These are phyloP conservation scores for Leccinum colubrinum DNA, from an alignment of 1,284 basidiomycete species.

Conservation along the genomic window DNA sequence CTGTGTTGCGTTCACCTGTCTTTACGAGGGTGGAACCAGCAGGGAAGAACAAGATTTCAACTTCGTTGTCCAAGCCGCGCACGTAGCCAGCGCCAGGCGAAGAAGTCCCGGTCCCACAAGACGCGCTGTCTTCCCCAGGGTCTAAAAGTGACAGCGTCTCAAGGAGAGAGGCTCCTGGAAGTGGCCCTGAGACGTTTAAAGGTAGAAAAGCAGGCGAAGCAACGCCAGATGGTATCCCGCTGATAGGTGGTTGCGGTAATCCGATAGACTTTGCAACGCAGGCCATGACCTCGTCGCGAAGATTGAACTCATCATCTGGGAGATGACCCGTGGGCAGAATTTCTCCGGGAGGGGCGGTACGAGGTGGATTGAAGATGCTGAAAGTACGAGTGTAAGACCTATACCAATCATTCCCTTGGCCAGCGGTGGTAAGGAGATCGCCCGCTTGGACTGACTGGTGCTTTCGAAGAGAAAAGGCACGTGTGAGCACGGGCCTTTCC, in stretches of 20 bases:
- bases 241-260: conserved; percentile 81
- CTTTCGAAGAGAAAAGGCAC: conserved; percentile 31
- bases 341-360: conserved; percentile 31
- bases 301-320: conserved; percentile 70
- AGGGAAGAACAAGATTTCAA: conserved; percentile 93
- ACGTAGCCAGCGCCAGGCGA: conserved; percentile 61
- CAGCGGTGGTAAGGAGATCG: conserved; percentile 58
- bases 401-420: conserved; percentile 43
- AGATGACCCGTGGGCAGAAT: conserved; percentile 29
- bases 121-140: conserved; percentile 57
- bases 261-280: conserved; percentile 98
- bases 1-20: conserved; percentile 88
- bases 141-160: conserved; percentile 85
- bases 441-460: conserved; percentile 64
- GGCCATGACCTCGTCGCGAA: conserved; percentile 93
- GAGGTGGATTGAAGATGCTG: conserved; percentile 54
- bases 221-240: conserved; percentile 60
- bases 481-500: conserved; percentile 8
- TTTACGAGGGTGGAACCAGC: conserved; percentile 86
- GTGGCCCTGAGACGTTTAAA: conserved; percentile 46
- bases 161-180: conserved; percentile 66
- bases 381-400: conserved; percentile 47
- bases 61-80: conserved; percentile 88
- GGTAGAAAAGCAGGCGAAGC: conserved; percentile 63
- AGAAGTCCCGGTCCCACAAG: conserved; percentile 62